Percentiles rank a stretch among this genome's conserved stretches.
These are phyloP conservation scores for Setaria italica DNA, from an alignment of 202 grass and related monocot genomes.

Conservation along the genomic window DNA sequence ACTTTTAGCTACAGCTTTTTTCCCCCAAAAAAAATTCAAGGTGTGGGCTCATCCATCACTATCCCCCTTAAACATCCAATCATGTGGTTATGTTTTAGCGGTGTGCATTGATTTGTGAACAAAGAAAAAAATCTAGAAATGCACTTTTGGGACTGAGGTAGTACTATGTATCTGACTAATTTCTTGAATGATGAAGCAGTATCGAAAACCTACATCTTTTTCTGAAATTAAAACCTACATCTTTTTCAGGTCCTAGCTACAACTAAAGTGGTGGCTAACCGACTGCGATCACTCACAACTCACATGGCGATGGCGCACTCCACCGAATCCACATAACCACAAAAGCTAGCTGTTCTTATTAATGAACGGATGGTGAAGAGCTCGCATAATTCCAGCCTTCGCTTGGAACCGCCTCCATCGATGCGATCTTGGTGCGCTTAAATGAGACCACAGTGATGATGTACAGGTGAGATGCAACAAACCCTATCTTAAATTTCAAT, in stretches of 20 bases:
- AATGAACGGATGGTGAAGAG: constrained; percentile 29
- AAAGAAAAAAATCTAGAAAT: too few relatives aligned
- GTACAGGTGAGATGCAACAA: constrained; percentile 15
- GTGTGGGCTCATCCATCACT: too few relatives aligned
- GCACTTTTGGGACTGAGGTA: too few relatives aligned
- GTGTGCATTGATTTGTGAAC: too few relatives aligned
- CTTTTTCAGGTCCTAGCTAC: neutral
- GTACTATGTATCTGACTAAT: too few relatives aligned
- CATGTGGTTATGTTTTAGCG: too few relatives aligned
- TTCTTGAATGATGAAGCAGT: neutral
- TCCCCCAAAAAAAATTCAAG: too few relatives aligned
- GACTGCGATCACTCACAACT: neutral
- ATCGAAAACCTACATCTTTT: neutral
- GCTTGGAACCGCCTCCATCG: constrained; percentile 6
- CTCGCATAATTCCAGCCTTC: neutral
- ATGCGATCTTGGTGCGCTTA: constrained; percentile 39
- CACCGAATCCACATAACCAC: neutral
- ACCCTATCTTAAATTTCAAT: neutral
- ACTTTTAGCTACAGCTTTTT: too few relatives aligned
- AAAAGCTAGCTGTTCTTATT: neutral
- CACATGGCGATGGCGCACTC: neutral
- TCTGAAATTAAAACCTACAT: neutral
- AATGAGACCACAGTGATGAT: constrained; percentile 25
- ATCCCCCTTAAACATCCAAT: too few relatives aligned
- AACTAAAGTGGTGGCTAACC: neutral